Evolutionary conservation across 1,284 basidiomycete species (phyloP).

Genomic region (Tausonia pullulans): DNA sequence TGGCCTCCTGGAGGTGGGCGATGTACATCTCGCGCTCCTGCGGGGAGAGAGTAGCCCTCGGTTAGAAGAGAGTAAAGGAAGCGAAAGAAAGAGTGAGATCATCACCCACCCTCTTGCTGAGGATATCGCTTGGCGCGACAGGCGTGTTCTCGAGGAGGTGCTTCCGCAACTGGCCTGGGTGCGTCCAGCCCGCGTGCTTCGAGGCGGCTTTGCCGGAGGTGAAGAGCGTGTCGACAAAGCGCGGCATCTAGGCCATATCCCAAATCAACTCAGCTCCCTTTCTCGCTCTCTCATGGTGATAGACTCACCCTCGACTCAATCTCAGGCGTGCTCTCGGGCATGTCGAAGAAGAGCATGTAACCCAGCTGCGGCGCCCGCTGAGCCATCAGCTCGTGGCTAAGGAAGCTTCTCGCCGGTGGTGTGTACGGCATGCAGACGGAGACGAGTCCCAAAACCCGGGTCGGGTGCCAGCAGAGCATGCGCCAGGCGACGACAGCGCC

Average conservation of each 20-base stretch:
- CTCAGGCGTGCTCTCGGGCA: background rate
- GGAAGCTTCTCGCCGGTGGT: background rate
- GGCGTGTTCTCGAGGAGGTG: background rate
- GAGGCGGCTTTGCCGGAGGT: background rate
- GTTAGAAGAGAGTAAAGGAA: background rate
- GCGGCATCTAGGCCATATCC: background rate
- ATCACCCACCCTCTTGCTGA: background rate
- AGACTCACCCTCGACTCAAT: conserved; percentile 1
- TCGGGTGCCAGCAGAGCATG: background rate
- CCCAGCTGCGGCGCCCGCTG: background rate
- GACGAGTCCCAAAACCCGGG: background rate
- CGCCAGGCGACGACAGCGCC: background rate
- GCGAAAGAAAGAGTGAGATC: background rate
- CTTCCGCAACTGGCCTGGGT: background rate
- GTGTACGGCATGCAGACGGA: conserved; percentile 1
- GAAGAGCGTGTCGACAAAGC: background rate
- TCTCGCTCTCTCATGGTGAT: too few species aligned
- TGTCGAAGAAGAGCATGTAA: conserved; percentile 2
- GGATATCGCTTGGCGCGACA: background rate
- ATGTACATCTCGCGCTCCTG: too few species aligned
- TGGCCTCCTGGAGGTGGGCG: background rate
- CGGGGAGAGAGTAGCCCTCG: background rate
- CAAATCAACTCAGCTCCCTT: too few species aligned
- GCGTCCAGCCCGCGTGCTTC: background rate
- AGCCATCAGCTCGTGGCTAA: background rate